phyloP scores from a whole-genome alignment of 2,329 filamentous ascomycete genomes.

The Stagonosporopsis vannaccii region DNA sequence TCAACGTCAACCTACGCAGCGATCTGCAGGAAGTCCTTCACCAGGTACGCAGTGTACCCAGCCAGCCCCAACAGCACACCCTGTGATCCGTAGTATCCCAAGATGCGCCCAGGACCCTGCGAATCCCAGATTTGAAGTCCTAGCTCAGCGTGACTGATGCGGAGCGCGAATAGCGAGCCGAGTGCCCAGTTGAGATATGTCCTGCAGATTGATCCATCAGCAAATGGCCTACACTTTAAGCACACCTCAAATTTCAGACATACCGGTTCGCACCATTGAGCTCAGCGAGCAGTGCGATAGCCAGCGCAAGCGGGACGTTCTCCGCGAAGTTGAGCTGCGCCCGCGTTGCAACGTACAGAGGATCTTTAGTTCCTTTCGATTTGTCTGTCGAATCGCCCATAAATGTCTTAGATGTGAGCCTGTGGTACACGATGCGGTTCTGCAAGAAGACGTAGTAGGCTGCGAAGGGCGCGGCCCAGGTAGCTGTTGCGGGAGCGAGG shows the following conservation, averaged over 20 bases:
- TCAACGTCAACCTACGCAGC: not conserved
- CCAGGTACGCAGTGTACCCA: constrained; percentile 42
- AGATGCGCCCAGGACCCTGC: constrained; percentile 30
- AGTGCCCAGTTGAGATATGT: constrained; percentile 49
- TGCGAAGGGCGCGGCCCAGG: constrained; percentile 52
- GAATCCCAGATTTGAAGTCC: constrained; percentile 43
- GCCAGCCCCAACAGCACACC: constrained; percentile 34
- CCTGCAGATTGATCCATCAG: constrained; percentile 13
- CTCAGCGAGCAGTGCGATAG: constrained; percentile 52
- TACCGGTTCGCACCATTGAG: constrained; percentile 54
- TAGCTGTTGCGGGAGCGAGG: constrained; percentile 48
- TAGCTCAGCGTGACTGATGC: constrained; percentile 51
- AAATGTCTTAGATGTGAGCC: constrained; percentile 23
- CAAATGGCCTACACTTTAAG: not conserved
- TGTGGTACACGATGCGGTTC: constrained; percentile 48
- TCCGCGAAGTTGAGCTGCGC: constrained; percentile 54
- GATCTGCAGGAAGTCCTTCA: constrained; percentile 42
- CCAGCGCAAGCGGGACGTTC: constrained; percentile 53
- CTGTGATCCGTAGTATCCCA: constrained; percentile 45
- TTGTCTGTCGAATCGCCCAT: constrained; percentile 36
- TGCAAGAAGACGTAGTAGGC: constrained; percentile 53
- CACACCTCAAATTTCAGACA: not conserved
- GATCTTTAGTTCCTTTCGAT: constrained; percentile 27
- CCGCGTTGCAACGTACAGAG: constrained; percentile 48
- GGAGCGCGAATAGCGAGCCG: constrained; percentile 48